Conservation (phyloP, 106 monocot species). For the Platanthera zijinensis region DNA sequence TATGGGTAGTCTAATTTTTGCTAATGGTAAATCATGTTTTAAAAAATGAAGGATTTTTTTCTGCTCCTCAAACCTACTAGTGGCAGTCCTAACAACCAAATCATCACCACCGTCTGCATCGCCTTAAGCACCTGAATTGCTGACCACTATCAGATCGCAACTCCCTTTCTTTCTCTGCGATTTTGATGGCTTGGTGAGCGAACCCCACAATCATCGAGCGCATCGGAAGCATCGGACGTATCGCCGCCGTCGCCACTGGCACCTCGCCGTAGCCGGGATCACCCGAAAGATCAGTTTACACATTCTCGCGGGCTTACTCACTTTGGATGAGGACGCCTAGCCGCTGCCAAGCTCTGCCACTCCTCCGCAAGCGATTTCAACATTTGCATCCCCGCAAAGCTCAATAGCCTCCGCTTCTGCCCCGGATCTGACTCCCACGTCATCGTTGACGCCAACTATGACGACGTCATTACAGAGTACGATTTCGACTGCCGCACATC, state of each 20-base stretch:
- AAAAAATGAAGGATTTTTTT: too few species aligned
- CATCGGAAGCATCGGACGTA: slow-evolving; percentile 34
- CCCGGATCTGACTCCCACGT: slow-evolving; percentile 15
- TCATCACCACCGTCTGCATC: too few species aligned
- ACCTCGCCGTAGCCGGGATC: slow-evolving; percentile 83
- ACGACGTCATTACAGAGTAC: slow-evolving; percentile 96
- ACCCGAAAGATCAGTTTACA: slow-evolving; percentile 71
- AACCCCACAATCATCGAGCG: slow-evolving; percentile 13
- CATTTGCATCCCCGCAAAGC: slow-evolving; percentile 87
- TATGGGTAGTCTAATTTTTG: too few species aligned
- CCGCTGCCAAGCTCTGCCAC: slow-evolving; percentile 12
- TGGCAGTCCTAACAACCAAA: too few species aligned
- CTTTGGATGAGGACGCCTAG: neutral
- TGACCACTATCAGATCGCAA: too few species aligned
- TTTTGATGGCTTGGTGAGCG: too few species aligned
- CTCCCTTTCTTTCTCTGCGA: too few species aligned
- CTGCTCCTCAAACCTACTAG: too few species aligned
- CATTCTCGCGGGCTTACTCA: neutral
- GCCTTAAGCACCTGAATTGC: too few species aligned
- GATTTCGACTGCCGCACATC: slow-evolving; percentile 41
- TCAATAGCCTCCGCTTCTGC: slow-evolving; percentile 73
- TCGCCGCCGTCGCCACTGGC: slow-evolving; percentile 53
- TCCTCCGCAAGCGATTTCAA: slow-evolving; percentile 26
- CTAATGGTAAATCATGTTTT: too few species aligned
- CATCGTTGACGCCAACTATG: slow-evolving; percentile 68